These are phyloP conservation scores for Aspergillus caelatus DNA, from an alignment of 2,329 filamentous ascomycete species.

Conservation along the genomic window DNA sequence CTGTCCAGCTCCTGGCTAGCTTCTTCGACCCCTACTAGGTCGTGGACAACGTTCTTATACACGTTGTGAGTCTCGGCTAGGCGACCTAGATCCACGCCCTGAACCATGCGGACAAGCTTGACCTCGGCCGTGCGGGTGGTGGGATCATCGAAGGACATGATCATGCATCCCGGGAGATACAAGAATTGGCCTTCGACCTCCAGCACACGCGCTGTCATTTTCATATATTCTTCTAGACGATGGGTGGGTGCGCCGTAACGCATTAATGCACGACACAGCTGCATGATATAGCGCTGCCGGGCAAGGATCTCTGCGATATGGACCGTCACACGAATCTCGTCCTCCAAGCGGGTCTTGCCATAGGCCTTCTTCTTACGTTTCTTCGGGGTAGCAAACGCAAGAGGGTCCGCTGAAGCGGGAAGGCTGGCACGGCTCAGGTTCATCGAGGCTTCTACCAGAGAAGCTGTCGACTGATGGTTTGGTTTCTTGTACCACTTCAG, in stretches of 20 bases:
- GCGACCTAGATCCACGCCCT: constrained; percentile 45
- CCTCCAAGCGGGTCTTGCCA: constrained; percentile 34
- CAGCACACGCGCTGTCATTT: constrained; percentile 80
- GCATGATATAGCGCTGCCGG: constrained; percentile 79
- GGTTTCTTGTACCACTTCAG: constrained; percentile 48
- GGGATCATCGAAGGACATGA: constrained; percentile 69
- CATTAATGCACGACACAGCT: constrained; percentile 85
- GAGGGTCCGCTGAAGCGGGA: constrained; percentile 29
- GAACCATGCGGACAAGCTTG: constrained; percentile 42
- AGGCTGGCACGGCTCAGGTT: constrained; percentile 38
- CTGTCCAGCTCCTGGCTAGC: constrained; percentile 42
- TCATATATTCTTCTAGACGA: constrained; percentile 84
- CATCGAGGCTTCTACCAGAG: constrained; percentile 41
- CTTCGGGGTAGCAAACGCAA: constrained; percentile 23
- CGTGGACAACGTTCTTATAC: constrained; percentile 50
- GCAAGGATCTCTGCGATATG: constrained; percentile 71
- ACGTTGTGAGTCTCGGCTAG: constrained; percentile 46
- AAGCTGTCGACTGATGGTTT: constrained; percentile 40
- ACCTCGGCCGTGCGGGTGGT: constrained; percentile 48
- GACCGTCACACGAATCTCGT: constrained; percentile 60
- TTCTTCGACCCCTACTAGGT: constrained; percentile 46
- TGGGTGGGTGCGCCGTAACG: constrained; percentile 87
- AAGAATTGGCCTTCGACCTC: constrained; percentile 87
- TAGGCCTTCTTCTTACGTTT: constrained; percentile 20
- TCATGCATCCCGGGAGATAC: constrained; percentile 60